Conservation (phyloP, 2,329 filamentous ascomycete genomes). For the Penicillium expansum region DNA sequence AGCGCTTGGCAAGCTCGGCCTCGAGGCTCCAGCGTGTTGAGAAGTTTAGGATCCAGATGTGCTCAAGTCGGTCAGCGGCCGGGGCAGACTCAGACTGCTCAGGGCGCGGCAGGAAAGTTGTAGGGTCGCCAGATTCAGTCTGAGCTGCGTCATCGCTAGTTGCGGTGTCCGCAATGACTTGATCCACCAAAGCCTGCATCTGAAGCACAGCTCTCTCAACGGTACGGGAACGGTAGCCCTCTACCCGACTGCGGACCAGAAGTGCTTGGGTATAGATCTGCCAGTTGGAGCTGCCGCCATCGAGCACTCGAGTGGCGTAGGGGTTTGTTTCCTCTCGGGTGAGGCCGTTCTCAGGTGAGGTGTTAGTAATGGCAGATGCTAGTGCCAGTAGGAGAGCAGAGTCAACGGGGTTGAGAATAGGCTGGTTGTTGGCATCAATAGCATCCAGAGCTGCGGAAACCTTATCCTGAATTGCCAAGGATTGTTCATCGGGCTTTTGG, state of each 20-base stretch:
- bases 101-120: slow-evolving; percentile 76
- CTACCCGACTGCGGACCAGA: slow-evolving; percentile 83
- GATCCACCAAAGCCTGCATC: slow-evolving; percentile 91
- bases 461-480: slow-evolving; percentile 41
- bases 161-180: slow-evolving; percentile 83
- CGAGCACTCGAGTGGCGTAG: slow-evolving; percentile 82
- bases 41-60: slow-evolving; percentile 78
- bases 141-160: slow-evolving; percentile 39
- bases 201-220: slow-evolving; percentile 87
- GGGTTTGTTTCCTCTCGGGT: slow-evolving; percentile 93
- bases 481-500: slow-evolving; percentile 45
- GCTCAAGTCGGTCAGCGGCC: slow-evolving; percentile 71
- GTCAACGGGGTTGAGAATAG: slow-evolving; percentile 76
- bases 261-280: slow-evolving; percentile 95
- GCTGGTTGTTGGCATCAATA: slow-evolving; percentile 76
- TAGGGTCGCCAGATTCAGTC: slow-evolving; percentile 51
- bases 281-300: slow-evolving; percentile 92
- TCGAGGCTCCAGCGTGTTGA: slow-evolving; percentile 93
- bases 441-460: slow-evolving; percentile 62
- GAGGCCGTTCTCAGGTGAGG: slow-evolving; percentile 75
- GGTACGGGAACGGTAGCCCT: slow-evolving; percentile 81
- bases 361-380: slow-evolving; percentile 87
- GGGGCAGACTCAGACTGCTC: slow-evolving; percentile 72
- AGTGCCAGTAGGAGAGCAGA: slow-evolving; percentile 78
- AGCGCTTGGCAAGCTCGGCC: slow-evolving; percentile 86